Evolutionary conservation across 306 rosid genomes (phyloP), one percentile per base, ranked within the genome.

Genomic region (Datisca glomerata): DNA sequence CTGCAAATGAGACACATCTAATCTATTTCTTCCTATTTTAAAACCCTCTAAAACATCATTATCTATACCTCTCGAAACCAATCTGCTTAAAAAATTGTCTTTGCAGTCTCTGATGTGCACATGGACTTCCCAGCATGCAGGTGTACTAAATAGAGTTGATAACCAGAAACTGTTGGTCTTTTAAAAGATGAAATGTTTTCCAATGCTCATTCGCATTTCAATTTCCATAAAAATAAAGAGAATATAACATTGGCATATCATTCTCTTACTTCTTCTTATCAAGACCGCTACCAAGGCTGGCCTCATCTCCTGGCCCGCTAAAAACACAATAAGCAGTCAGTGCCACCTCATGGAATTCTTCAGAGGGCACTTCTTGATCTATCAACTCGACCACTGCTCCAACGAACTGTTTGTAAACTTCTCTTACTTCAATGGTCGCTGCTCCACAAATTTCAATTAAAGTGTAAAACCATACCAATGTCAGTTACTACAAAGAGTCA

Each of bases 291-390:
- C 55, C 59, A 16, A 55, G 47, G 44, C 35, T 37, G 29, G 32
- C 69, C n/a, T 62, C 68, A 38, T 61, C 73, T 40, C 7, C 48
- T 3, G 28, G 51, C 25, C 41, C 17, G 5, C 70, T 51, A 46
- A 74, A 70, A 32, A 74, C 57, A 19, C 55, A 39, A 48, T 58
- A 70, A 47, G 59, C 57, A 19, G 60, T 23, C 18, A 74, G 32
- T 4, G 72, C 94, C 71, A 83, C 79, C 59, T 76, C 83, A 2
- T 68, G 78, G 55, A 87, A 78, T 75, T 83, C 97, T 49, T 87
- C 94, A 0, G 97, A 72, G 24, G 78, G 85, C 61, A 73, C 73
- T 65, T 87, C 97, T 39, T 82, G 74, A 47, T 83, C 93, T 37
- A 74, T 65, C 83, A 87, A 65, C 49, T 73, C 93, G 38, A 72